These are phyloP conservation scores for Tetracentron sinense DNA, from an alignment of 164 flowering plant genomes.

Conservation along the genomic window DNA sequence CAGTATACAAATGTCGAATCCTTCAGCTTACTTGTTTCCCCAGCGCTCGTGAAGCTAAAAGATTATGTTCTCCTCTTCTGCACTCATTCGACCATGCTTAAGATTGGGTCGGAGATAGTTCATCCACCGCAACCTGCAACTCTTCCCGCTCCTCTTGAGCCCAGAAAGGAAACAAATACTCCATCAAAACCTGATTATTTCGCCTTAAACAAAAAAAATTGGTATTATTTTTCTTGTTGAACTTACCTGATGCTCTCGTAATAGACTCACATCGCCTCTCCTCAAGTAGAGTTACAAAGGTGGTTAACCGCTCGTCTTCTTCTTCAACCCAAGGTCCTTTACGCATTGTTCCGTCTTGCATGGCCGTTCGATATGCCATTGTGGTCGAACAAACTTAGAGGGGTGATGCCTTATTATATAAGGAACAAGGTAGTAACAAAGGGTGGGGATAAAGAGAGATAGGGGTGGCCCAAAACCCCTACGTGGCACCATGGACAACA, in stretches of 20 bases:
- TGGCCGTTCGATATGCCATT: slow-evolving; percentile 23
- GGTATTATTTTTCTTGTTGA: too few species aligned
- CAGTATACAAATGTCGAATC: too few species aligned
- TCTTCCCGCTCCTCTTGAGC: slow-evolving; percentile 69
- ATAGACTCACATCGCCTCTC: slow-evolving; percentile 60
- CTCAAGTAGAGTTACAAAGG: slow-evolving; percentile 44
- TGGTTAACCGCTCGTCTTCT: slow-evolving; percentile 48
- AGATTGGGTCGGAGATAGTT: slow-evolving; percentile 69
- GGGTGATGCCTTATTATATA: slow-evolving; percentile 20
- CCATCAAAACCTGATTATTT: background rate
- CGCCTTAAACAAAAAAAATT: too few species aligned
- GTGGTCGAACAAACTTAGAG: background rate
- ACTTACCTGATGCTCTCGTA: slow-evolving; percentile 57
- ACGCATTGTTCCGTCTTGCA: slow-evolving; percentile 36
- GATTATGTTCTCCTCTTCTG: slow-evolving; percentile 49
- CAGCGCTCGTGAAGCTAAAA: slow-evolving; percentile 55
- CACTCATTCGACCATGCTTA: slow-evolving; percentile 49
- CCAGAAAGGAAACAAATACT: slow-evolving; percentile 29
- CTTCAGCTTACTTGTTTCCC: slow-evolving; percentile 79
- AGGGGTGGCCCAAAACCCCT: slow-evolving; percentile 27
- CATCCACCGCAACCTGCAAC: slow-evolving; percentile 79
- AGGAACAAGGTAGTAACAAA: slow-evolving; percentile 4
- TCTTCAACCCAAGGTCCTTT: slow-evolving; percentile 73
- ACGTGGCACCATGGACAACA: slow-evolving; percentile 29
- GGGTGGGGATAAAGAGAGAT: slow-evolving; percentile 1